Conservation (phyloP, 202 grass and related monocot species). For the Hordeum pubiflorum region DNA sequence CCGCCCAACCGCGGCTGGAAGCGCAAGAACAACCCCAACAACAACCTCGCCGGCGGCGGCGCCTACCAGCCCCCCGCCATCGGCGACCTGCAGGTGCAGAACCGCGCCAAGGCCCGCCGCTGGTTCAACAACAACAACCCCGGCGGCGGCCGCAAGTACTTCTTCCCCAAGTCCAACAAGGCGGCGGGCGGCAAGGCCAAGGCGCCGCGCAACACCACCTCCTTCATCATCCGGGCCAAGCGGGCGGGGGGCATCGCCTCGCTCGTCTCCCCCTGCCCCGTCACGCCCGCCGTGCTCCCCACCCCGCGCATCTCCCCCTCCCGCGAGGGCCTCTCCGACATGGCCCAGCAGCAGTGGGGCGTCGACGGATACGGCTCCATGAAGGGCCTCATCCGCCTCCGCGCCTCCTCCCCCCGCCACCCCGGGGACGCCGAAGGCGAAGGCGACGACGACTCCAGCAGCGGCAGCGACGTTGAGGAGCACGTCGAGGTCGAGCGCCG, state of each 20-base stretch:
- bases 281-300: slow-evolving; percentile 75
- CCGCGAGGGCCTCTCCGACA: slow-evolving; percentile 76
- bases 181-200: slow-evolving; percentile 33
- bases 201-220: slow-evolving; percentile 90
- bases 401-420: slow-evolving; percentile 21
- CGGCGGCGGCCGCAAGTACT: slow-evolving; percentile 31
- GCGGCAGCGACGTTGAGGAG: slow-evolving; percentile 85
- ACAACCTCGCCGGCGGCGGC: not conserved
- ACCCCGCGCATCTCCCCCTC: slow-evolving; percentile 71
- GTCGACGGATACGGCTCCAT: slow-evolving; percentile 91
- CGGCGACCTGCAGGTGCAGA: slow-evolving; percentile 78
- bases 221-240: slow-evolving; percentile 94
- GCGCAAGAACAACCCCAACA: slow-evolving; percentile 36
- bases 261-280: slow-evolving; percentile 71
- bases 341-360: slow-evolving; percentile 90
- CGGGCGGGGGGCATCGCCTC: slow-evolving; percentile 74
- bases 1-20: slow-evolving; percentile 39
- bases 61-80: slow-evolving; percentile 73
- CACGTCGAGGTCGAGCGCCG: slow-evolving; percentile 89
- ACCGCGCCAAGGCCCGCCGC: slow-evolving; percentile 80
- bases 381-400: slow-evolving; percentile 91
- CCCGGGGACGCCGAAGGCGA: slow-evolving; percentile 17
- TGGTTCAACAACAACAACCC: slow-evolving; percentile 51
- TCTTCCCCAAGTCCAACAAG: slow-evolving; percentile 28
- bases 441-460: slow-evolving; percentile 46